Base-by-base conservation (phyloP, 1,284 basidiomycete genomes). In the Naganishia sp. region DNA sequence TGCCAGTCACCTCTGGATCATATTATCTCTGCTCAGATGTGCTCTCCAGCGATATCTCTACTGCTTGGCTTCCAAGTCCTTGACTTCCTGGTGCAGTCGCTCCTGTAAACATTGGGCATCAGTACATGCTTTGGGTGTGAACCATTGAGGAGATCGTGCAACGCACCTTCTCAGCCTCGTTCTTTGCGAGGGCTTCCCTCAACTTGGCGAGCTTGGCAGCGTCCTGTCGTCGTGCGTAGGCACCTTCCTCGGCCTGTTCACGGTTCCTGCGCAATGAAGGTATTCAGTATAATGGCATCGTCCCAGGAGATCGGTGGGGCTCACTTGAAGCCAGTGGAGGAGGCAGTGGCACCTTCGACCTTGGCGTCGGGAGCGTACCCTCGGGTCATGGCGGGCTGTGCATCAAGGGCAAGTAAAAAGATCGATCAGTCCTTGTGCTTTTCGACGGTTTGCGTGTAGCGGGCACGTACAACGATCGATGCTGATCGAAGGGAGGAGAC, bases 231-330 rank as follows among this genome's bases (percentile, higher is more conserved):
- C 61, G 23, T 9, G 60, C 60, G 48, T 67, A 67, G 42, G 52
- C 54, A 50, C 39, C 43, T 42, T 67, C 66, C 48, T 67, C 66
- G 55, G 66, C 66, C 55, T 67, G 66, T 55, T 67, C 66, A 18
- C 55, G 50, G 45, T 67, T 49, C 60, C 61, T 67, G 49, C 21
- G 13, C 23, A 18, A n/a, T 16, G n/a, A 49, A 25, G 16, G 13
- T 6, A 16, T 36, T 36, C 49, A 44, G 33, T 33, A 46, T 4
- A 25, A 6, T 28, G 16, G 9, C 9, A 25, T 33, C 10, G 42
- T 42, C 13, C 13, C 28, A 43, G 21, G 36, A 18, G 28, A 52
- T 39, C 4, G 13, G 25, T n/a, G 21, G 13, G 36, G 60, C 64
- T n/a, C 49, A 66, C 65, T 66, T 66, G 65, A 66, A 66, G 36